Evolutionary conservation across 305 asterid species (phyloP), one percentile per base, ranked within the genome.

Genomic region (Fraxinus baroniana): DNA sequence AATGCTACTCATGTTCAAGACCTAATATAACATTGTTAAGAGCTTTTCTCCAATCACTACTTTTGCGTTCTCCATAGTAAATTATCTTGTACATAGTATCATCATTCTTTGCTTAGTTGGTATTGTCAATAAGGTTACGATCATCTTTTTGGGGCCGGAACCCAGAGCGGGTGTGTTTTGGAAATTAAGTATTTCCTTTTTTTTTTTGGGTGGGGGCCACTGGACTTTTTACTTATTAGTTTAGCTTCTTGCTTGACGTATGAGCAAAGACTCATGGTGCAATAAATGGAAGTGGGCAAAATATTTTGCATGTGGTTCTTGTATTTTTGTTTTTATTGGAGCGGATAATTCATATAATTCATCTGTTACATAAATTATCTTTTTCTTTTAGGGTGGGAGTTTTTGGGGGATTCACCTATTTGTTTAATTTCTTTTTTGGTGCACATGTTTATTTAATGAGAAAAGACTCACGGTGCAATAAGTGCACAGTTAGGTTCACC

Each of bases 261-360:
- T 52, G 64, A 52, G 64, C 76, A 32, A 70, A 30, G 22, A 28
- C 76, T 32, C 6, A 4, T 70, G 76, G 39, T 70, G 10, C 76
- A 32, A 70, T 32, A 28, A 28, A 13, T 0, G 26, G 79, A 17
- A 52, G 64, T 37, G 77, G 77, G 35, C 36, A 74, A 33, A 36
- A 44, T 77, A n/a, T 76, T 84, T 75, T 30, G 35, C 74, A 13
- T 44, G 20, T 77, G 80, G 79, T 17, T 52, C 24, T 52, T 52
- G 22, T 52, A 52, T 52, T 52, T 13, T 52, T 52, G 7, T 52
- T 52, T 52, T 52, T 52, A 52, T 52, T 52, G 64, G 22, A 17
- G 64, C 8, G 1, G 64, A 52, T 17, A 52, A 52, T 52, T 52
- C 64, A 17, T 5, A 52, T 17, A 52, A 52, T 52, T 52, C 62